Base-by-base conservation (phyloP, 148 eudicot species). In the Heliamphora exappendiculata region DNA sequence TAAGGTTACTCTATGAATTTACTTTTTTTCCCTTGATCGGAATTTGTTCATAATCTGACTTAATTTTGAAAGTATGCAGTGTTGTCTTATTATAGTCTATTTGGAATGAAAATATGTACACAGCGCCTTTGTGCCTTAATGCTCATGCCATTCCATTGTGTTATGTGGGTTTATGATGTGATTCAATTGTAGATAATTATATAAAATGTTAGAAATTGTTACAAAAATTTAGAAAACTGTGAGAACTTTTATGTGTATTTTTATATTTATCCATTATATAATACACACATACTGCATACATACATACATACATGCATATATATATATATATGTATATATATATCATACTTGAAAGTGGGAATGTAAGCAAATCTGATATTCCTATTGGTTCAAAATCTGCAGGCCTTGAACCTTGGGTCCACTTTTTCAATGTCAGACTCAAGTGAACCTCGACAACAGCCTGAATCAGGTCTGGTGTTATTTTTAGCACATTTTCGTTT, bases 401-500 rank as follows among this genome's bases (percentile, higher is more conserved):
- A 70, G 74, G 59, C 42, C 28, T 74, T 41, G 60, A 73, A 36
- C 29, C 75, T 73, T 16, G 0, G 53, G 37, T 47, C 39, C 62
- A 19, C 6, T 19, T 29, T 58, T 33, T 26, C 64, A 14, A 67
- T 75, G 75, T 70, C 83, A 13, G 83, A 73, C 31, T 72, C 67
- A 47, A 70, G 22, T 6, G 83, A 79, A 78, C 68, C 75, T 9
- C 58, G 63, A 22, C 62, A 81, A 71, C 59, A 70, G 59, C 45
- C 81, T 55, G 87, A 85, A 58, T 59, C 65, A 79, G 87, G 87
- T 81, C 16, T 42, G 63, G 39, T 69, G 76, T 41, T 39, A 57
- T 59, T 7, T 37, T 3, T 55, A 34, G 16, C 14, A 0, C 41
- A 14, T 58, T 24, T 8, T 1, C 28, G 41, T 14, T 19, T n/a